A percentile compares a stretch with the other conserved stretches of the same genome.
Conservation (phyloP, 2,329 filamentous ascomycete genomes). For the Drechslerella dactyloides region DNA sequence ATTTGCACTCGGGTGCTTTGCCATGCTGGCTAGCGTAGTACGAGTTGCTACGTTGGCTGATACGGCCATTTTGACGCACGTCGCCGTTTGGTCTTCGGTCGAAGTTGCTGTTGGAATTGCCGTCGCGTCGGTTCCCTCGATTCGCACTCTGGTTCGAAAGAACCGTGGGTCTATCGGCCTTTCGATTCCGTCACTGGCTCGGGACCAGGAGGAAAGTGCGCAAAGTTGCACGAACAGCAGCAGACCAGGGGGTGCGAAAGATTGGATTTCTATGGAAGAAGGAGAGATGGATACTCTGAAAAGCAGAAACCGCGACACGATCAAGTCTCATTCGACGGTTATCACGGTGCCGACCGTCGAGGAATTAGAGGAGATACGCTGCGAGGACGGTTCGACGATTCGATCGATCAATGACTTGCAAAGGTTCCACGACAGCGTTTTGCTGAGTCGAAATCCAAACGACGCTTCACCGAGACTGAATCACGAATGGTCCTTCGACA, state of each 20-base stretch:
- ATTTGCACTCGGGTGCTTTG: constrained; percentile 33
- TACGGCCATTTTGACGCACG: constrained; percentile 31
- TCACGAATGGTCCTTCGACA: constrained; percentile 46
- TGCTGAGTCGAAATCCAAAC: background rate
- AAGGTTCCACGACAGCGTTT: constrained; percentile 31
- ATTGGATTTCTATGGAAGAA: constrained; percentile 46
- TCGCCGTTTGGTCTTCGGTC: constrained; percentile 45
- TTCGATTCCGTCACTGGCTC: constrained; percentile 17
- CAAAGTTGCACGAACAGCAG: constrained; percentile 32
- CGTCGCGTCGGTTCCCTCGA: constrained; percentile 35
- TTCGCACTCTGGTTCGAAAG: constrained; percentile 34
- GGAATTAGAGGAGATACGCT: constrained; percentile 43
- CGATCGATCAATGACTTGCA: constrained; percentile 43
- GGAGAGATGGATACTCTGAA: constrained; percentile 33
- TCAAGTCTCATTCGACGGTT: constrained; percentile 46
- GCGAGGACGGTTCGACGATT: constrained; percentile 22
- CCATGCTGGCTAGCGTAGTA: constrained; percentile 43
- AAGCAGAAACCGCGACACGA: constrained; percentile 41
- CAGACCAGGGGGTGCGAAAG: constrained; percentile 21
- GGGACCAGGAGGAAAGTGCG: constrained; percentile 24
- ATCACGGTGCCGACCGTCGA: constrained; percentile 43
- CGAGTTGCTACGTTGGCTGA: constrained; percentile 38
- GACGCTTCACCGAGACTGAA: constrained; percentile 10
- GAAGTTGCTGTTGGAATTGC: constrained; percentile 40
- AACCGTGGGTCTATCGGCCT: constrained; percentile 21